These are phyloP conservation scores for Suillus variegatus DNA, from an alignment of 768 basidiomycete genomes.

Conservation along the genomic window DNA sequence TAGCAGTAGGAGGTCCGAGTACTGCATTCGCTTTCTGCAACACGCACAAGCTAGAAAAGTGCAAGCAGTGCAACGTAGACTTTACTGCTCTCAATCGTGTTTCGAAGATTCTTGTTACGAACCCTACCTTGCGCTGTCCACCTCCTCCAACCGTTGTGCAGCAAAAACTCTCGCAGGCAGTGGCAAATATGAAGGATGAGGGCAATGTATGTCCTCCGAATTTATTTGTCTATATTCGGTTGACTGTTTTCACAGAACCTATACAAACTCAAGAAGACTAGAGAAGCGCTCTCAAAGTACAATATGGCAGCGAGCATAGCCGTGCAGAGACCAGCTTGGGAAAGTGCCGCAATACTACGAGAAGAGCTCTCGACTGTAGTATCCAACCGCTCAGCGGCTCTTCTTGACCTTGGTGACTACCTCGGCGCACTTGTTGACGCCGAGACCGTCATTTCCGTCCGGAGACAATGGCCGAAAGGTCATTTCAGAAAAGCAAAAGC, in stretches of 20 bases:
- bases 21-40: conserved; percentile 60
- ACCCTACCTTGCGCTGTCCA: conserved; percentile 73
- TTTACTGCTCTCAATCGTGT: conserved; percentile 77
- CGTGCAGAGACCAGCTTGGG: conserved; percentile 85
- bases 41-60: conserved; percentile 71
- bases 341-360: conserved; percentile 74
- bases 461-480: conserved; percentile 91
- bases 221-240: conserved; percentile 8
- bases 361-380: conserved; percentile 91
- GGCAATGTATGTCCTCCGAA: conserved; percentile 69
- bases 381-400: conserved; percentile 91
- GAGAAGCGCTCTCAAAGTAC: conserved; percentile 77
- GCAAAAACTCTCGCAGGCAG: conserved; percentile 70
- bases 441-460: conserved; percentile 83
- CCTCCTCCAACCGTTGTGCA: conserved; percentile 80
- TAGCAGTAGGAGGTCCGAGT: conserved; percentile 56
- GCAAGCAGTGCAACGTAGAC: conserved; percentile 72
- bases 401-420: conserved; percentile 73
- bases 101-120: conserved; percentile 63
- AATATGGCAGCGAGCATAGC: conserved; percentile 77
- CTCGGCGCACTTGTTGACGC: conserved; percentile 85
- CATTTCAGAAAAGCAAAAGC: conserved; percentile 95
- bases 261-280: conserved; percentile 75
- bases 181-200: conserved; percentile 86
- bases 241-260: conserved; percentile 52